Evolutionary conservation across 2,329 filamentous ascomycete genomes (phyloP), one percentile per base, ranked within the genome.

Genomic region (Diaporthe eres): DNA sequence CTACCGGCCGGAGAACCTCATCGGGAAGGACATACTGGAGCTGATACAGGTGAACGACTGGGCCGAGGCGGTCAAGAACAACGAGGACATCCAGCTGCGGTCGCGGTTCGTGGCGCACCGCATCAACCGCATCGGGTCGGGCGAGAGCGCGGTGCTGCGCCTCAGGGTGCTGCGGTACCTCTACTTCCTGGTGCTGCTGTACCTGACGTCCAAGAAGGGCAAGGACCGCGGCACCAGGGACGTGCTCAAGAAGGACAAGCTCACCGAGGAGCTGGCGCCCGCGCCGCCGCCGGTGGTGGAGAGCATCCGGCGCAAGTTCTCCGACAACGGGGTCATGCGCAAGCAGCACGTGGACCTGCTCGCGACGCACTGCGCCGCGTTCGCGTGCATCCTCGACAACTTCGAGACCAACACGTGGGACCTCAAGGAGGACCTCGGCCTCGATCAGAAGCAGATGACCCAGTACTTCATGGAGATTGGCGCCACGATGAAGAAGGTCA

Each of bases 391-490:
- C 77, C 86, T 95, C 25, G 93, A 95, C 80, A 92, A 93, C 81
- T 95, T 92, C 81, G 91, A 92, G 81, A 91, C 94, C 74, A 92
- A 96, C 80, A 92, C 92, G 9, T 89, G 89, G 77, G 89, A 93
- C 78, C 84, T 97, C 78, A 90, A 91, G 72, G 91, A 94, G 77
- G 95, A 97, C 81, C 84, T 97, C 76, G 90, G 90, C 81, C 80
- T 96, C 75, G 93, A 95, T 78, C 91, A 92, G 83, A 93, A 91
- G 84, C 87, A 91, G 81, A 92, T 96, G 80, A 89, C 87, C 71
- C 89, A 92, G 81, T 96, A 95, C 83, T 96, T 94, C 83, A 85
- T 87, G 65, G 94, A 96, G 83, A 92, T 97, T 78, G 95, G 95
- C 31, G 94, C 92, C 42, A 90, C 88, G 79, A 88, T 94, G 42